Evolutionary conservation across 495 filamentous ascomycete species (phyloP).

Genomic region (Lasiosphaeris hirsuta): DNA sequence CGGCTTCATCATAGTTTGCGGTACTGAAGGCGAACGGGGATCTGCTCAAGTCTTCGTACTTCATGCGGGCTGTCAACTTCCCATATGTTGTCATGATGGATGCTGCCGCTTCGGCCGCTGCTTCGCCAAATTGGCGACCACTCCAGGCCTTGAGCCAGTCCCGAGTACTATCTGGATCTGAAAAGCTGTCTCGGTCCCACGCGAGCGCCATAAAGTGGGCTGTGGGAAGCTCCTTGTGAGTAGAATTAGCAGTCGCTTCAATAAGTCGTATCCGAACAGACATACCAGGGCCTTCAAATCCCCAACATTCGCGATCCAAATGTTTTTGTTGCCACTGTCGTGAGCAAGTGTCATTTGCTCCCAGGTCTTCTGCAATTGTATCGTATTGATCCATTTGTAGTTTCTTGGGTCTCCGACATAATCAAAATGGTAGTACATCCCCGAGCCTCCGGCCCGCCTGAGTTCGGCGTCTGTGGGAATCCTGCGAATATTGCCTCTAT

Average conservation of each 20-base stretch:
- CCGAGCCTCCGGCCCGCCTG: conserved; percentile 51
- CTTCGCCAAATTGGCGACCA: conserved; percentile 25
- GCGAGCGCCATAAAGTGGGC: conserved; percentile 58
- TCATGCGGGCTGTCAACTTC: conserved; percentile 52
- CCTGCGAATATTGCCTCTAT: conserved; percentile 59
- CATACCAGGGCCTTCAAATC: conserved; percentile 58
- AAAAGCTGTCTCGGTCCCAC: conserved; percentile 50
- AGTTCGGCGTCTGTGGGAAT: conserved; percentile 57
- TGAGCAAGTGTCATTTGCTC: conserved; percentile 53
- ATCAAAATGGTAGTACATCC: conserved; percentile 68
- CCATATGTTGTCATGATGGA: conserved; percentile 54
- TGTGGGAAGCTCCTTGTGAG: conserved; percentile 48
- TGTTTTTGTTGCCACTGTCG: conserved; percentile 51
- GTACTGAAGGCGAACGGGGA: conserved; percentile 53
- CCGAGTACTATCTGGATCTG: conserved; percentile 40
- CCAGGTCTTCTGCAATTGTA: conserved; percentile 54
- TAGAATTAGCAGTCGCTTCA: background rate
- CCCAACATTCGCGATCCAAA: conserved; percentile 68
- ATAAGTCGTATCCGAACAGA: background rate
- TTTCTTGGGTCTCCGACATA: conserved; percentile 57
- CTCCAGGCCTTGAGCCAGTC: conserved; percentile 51
- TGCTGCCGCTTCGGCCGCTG: conserved; percentile 38
- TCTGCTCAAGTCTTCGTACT: conserved; percentile 55
- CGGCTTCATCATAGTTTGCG: conserved; percentile 63
- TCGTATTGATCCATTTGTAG: conserved; percentile 65